Base-by-base conservation (phyloP, 768 basidiomycete species). In the Tubosaeta brunneosetosa region DNA sequence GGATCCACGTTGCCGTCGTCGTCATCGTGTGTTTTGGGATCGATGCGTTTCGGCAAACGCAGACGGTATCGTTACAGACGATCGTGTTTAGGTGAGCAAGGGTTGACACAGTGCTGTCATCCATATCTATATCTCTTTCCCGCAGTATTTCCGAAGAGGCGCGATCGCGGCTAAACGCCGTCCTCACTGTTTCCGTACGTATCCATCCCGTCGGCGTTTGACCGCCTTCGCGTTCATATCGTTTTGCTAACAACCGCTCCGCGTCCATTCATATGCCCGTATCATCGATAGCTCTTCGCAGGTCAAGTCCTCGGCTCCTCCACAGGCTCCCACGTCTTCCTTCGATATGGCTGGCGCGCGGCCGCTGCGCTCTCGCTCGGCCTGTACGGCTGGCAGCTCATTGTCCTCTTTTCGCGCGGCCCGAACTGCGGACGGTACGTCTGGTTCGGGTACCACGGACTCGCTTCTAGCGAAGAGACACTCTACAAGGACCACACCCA, bases 391-490 rank as follows among this genome's bases (percentile, higher is more conserved):
- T 68, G 67, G 46, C 68, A 67, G 25, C 29, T 77, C 1, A 14
- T 73, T 7, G 55, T 76, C 0, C 60, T 77, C 12, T 56, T 74
- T 11, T 44, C 63, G 22, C 66, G 75, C 32, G 76, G 76, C 4
- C 76, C 76, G 3, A 55, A 66, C 19, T 71, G 66, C 31, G 60
- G 60, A 43, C 65, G 75, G 22, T 26, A 55, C 32, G 49, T 62
- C 25, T 86, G 85, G 85, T 73, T 85, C 59, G 84, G 85, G 12
- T 84, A 79, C 56, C 74, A 81, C 22, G 22, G 25, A 26, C 14
- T 16, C 41, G 14, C 13, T 13, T 26, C 25, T n/a, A 22, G 41
- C n/a, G 41, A 42, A 13, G 41, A 26, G 25, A 42, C 25, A 8
- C 25, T 42, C 13, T 42, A 42, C 41, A 41, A 25, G 40, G 25